Base-by-base conservation (phyloP, 73 alveolate species). In the Paramecium biaurelia region DNA sequence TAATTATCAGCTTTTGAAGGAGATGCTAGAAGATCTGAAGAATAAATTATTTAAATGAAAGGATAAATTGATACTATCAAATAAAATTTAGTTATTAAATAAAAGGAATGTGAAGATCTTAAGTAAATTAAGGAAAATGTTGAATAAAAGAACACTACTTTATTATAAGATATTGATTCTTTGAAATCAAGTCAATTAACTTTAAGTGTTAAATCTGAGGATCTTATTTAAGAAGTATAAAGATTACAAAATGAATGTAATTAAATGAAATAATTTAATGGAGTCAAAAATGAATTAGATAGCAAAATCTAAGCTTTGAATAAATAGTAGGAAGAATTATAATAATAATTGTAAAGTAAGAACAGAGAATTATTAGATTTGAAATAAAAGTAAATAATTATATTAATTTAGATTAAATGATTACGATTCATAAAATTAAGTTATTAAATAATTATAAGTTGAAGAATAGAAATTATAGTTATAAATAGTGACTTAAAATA, bases 1-100 rank as follows among this genome's bases (percentile, higher is more conserved):
- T 23, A 79, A 41, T 45, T 47, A 38, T 47, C 70, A 79, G 41
- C 70, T 8, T 79, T 43, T 42, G 90, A 79, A 45, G 90, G 90
- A 20, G 90, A 79, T 43, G 70, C 74, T 47, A 79, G 90, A 79
- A 43, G 76, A 79, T 41, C 90, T 24, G 90, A 79, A 23, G 90
- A 79, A 43, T 11, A 32, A 43, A 41, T 79, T 45, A 38, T 79
- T 43, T 43, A 79, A 43, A 37, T 79, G 45, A 79, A 47, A 45
- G 42, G 56, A 26, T 32, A 79, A 47, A 23, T 79, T 23, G 90
- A 79, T 15, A 43, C 26, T 9, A 23, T 79, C 20, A 79, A 79
- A 45, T 15, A 21, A 9, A 43, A 79, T 21, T 45, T 79, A 20
- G 24, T 7, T 11, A 18, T 23, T 24, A 41, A 79, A 79, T 79